Conservation (phyloP, 2,329 filamentous ascomycete species). For the Trichoderma sp. region DNA sequence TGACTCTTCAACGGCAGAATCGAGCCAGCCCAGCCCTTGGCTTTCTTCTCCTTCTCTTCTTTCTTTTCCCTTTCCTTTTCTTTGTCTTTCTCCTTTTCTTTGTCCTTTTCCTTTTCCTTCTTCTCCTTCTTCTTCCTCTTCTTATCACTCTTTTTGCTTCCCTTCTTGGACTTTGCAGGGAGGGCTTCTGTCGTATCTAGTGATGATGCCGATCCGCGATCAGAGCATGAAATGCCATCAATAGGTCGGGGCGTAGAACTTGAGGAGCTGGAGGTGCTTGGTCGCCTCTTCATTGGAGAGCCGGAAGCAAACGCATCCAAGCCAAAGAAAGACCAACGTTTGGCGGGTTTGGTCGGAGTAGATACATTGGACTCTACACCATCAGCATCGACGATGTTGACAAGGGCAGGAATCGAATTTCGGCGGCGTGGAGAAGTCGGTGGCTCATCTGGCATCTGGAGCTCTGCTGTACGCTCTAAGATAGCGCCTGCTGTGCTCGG, state of each 20-base stretch:
- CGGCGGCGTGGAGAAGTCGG: conserved; percentile 50
- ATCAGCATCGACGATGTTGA: conserved; percentile 43
- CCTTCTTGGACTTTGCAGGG: conserved; percentile 34
- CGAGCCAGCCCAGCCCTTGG: conserved; percentile 71
- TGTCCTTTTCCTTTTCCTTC: conserved; percentile 55
- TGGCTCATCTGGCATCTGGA: conserved; percentile 24
- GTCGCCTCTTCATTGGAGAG: conserved; percentile 51
- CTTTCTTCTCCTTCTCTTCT: conserved; percentile 71
- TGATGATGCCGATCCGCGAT: conserved; percentile 39
- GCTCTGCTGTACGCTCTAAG: conserved; percentile 51
- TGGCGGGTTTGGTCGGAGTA: conserved; percentile 54
- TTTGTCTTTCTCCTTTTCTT: conserved; percentile 36
- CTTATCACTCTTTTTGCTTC: conserved; percentile 41
- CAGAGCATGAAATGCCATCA: conserved; percentile 38
- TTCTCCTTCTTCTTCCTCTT: conserved; percentile 61
- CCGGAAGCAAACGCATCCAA: conserved; percentile 56
- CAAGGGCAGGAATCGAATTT: conserved; percentile 61
- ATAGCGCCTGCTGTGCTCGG: conserved; percentile 74
- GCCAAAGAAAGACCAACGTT: conserved; percentile 64
- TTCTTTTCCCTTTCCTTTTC: conserved; percentile 43
- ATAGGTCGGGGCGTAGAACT: conserved; percentile 40
- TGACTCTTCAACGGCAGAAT: conserved; percentile 62
- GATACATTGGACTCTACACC: conserved; percentile 42
- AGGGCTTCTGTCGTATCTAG: conserved; percentile 30
- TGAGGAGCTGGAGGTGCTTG: conserved; percentile 50